Evolutionary conservation across 2,329 filamentous ascomycete species (phyloP).

Genomic region (Didymella pomorum): DNA sequence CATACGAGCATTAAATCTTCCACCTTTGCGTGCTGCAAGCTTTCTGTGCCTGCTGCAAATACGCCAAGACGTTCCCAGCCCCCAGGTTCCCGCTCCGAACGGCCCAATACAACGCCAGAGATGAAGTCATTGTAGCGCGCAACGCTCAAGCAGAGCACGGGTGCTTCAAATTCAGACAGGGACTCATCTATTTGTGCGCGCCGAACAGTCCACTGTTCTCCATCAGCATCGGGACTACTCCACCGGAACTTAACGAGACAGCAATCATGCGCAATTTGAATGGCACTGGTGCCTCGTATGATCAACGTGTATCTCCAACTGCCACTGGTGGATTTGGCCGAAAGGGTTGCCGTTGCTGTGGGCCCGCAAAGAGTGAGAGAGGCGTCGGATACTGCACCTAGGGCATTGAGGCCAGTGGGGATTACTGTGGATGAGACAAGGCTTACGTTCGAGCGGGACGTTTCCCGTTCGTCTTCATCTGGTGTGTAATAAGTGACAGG

Average conservation of each 20-base stretch:
- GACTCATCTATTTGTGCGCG: constrained; percentile 30
- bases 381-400: constrained; percentile 38
- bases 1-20: constrained; percentile 29
- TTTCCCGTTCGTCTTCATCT: constrained; percentile 33
- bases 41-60: constrained; percentile 39
- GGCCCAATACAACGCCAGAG: constrained; percentile 41
- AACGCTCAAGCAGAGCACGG: constrained; percentile 40
- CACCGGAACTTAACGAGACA: constrained; percentile 29
- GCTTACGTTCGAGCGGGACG: constrained; percentile 26
- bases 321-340: constrained; percentile 22
- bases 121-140: constrained; percentile 37
- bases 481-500: constrained; percentile 34
- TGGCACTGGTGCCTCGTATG: constrained; percentile 39
- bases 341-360: constrained; percentile 28
- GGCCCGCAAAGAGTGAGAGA: constrained; percentile 37
- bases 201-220: constrained; percentile 27
- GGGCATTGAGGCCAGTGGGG: constrained; percentile 36
- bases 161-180: constrained; percentile 29
- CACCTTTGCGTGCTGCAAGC: constrained; percentile 29
- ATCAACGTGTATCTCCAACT: constrained; percentile 36
- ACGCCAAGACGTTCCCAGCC: constrained; percentile 42
- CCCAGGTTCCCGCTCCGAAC: constrained; percentile 17
- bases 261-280: constrained; percentile 40
- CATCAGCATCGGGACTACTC: constrained; percentile 6
- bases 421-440: constrained; percentile 27